These are phyloP conservation scores for Phlebopus sp. DNA, from an alignment of 1,284 basidiomycete genomes.

Conservation along the genomic window DNA sequence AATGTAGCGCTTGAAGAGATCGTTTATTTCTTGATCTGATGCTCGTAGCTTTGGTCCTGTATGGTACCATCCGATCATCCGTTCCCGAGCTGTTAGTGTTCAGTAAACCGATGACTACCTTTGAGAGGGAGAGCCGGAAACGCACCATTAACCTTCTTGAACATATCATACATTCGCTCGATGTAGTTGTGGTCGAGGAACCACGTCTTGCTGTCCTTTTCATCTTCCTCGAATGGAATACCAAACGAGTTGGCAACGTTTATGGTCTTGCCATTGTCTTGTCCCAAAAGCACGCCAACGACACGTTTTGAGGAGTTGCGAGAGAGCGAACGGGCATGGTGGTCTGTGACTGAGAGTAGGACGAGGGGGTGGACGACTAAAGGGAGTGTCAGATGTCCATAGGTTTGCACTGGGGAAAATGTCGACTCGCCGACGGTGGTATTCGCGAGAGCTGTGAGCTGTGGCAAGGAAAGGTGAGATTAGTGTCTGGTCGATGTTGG, in stretches of 20 bases:
- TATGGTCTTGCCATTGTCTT: conserved; percentile 90
- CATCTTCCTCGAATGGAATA: conserved; percentile 98
- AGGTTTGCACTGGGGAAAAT: not conserved
- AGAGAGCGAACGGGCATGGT: conserved; percentile 84
- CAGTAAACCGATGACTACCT: not conserved
- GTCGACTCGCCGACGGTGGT: conserved; percentile 67
- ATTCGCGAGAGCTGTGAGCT: conserved; percentile 63
- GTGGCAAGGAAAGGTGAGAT: conserved; percentile 3
- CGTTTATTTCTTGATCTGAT: conserved; percentile 97
- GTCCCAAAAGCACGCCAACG: conserved; percentile 90
- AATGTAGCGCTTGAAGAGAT: conserved; percentile 93
- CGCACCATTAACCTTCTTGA: conserved; percentile 97
- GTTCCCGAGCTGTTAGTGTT: conserved; percentile 73
- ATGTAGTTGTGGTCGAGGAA: conserved; percentile 99
- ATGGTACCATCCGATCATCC: conserved; percentile 99
- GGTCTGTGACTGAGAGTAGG: conserved; percentile 86
- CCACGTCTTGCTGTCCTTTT: conserved; percentile 97
- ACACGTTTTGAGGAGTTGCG: conserved; percentile 86
- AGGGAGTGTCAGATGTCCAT: not conserved
- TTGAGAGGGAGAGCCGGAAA: conserved; percentile 14
- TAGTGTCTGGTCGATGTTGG: not conserved
- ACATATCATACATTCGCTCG: conserved; percentile 99
- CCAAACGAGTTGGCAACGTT: conserved; percentile 97
- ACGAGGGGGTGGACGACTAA: conserved; percentile 90
- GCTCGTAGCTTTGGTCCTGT: conserved; percentile 94